These are phyloP conservation scores for Syzygium aromaticum DNA, from an alignment of 345 rosid species.

Conservation along the genomic window DNA sequence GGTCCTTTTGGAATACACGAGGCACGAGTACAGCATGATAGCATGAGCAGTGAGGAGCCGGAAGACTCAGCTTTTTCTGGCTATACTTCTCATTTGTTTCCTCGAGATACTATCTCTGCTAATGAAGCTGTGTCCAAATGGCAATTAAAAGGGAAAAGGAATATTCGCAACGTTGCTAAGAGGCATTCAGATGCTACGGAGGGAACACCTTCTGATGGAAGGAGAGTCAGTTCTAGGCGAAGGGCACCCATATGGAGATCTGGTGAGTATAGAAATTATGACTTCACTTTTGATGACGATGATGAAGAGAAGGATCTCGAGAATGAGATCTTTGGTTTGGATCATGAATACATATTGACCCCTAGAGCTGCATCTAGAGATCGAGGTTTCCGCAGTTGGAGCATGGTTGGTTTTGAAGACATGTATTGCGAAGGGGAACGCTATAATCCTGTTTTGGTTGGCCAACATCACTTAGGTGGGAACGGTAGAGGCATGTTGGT, in stretches of 20 bases:
- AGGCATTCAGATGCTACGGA: constrained; percentile 29
- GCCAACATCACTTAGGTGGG: constrained; percentile 31
- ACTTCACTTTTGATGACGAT: constrained; percentile 20
- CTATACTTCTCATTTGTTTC: constrained; percentile 40
- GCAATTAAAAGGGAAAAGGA: constrained; percentile 89
- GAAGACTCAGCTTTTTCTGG: constrained; percentile 70
- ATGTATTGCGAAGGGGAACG: constrained; percentile 38
- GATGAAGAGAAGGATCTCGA: constrained; percentile 40
- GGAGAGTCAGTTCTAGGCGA: constrained; percentile 27
- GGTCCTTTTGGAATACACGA: constrained; percentile 29
- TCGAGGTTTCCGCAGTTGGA: constrained; percentile 24
- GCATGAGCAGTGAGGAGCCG: constrained; percentile 65
- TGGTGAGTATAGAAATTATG: constrained; percentile 23
- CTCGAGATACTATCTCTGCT: constrained; percentile 29
- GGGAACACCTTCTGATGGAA: constrained; percentile 27
- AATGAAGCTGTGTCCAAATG: constrained; percentile 79
- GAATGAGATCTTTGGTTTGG: constrained; percentile 23
- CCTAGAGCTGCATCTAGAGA: constrained; percentile 29
- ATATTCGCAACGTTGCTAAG: constrained; percentile 55
- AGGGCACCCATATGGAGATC: constrained; percentile 30
- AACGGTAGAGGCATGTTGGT: constrained; percentile 37
- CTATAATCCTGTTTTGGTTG: constrained; percentile 27
- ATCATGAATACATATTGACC: constrained; percentile 25
- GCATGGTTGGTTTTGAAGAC: constrained; percentile 49
- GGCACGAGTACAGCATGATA: constrained; percentile 43